Evolutionary conservation across 2,329 filamentous ascomycete species (phyloP).

Genomic region (Pezicula radicicola): DNA sequence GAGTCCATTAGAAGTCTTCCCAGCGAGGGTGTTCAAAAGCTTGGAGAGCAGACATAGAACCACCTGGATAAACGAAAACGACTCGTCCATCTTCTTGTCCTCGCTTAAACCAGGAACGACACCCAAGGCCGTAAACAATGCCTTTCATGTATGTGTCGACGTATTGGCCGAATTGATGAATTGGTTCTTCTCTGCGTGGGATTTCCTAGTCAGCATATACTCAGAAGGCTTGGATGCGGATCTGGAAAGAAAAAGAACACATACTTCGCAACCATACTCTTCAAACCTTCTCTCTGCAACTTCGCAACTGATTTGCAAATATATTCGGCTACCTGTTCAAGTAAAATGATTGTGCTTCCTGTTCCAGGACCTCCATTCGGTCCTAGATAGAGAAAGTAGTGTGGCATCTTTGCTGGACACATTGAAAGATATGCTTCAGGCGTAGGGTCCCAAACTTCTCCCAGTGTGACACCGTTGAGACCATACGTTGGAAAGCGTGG

Average conservation of each 20-base stretch:
- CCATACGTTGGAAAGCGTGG: conserved; percentile 12
- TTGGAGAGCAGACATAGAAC: conserved; percentile 26
- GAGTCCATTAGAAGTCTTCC: conserved; percentile 40
- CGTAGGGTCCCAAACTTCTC: conserved; percentile 3
- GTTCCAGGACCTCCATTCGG: conserved; percentile 6
- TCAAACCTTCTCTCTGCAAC: conserved; percentile 42
- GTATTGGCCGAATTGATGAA: conserved; percentile 38
- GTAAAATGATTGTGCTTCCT: background rate
- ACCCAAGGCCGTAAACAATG: conserved; percentile 32
- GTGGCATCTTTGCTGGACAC: background rate
- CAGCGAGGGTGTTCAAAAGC: conserved; percentile 44
- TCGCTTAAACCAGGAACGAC: conserved; percentile 1
- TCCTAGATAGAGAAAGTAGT: conserved; percentile 1
- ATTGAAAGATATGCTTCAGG: conserved; percentile 9
- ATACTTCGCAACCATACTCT: conserved; percentile 35
- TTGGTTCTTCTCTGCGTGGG: conserved; percentile 14
- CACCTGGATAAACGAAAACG: background rate
- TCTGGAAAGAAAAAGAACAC: background rate
- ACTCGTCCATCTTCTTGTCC: background rate
- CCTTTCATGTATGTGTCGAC: conserved; percentile 41
- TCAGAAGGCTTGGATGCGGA: no score
- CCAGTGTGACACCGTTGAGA: background rate
- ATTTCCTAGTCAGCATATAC: no score
- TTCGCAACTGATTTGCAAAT: conserved; percentile 1
- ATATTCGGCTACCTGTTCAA: background rate